Evolutionary conservation across 257 asterid genomes (phyloP), one percentile per base, ranked within the genome.

Genomic region (Solanum etuberosum): DNA sequence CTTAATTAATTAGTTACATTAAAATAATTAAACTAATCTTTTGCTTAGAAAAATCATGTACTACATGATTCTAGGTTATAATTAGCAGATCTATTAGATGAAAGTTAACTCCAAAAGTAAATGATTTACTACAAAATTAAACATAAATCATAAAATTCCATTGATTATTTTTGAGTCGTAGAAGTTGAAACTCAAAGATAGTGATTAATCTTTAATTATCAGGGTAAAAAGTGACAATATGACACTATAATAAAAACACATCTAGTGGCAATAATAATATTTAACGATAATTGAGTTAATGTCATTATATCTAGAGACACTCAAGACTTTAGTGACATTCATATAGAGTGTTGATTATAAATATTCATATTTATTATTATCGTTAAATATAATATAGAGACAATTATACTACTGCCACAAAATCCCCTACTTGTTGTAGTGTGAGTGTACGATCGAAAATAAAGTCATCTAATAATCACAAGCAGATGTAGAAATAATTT

Each of bases 241-340:
- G 63, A 6, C 63, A 20, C 61, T 54, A 54, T 0, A 18, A 54
- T 25, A 54, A 54, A 54, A 51, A 18, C 9, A 51, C 23, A 51
- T 51, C 61, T 51, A 51, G 61, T 51, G 3, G 1, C 23, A 51
- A 51, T 51, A 51, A 54, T 18, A 54, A 54, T 0, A 18, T 54
- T 54, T 1, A 54, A 18, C 1, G 1, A 54, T 7, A 54, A 54
- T 18, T 54, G 63, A 54, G 2, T 54, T 54, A 54, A 54, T 5
- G 8, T 16, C 23, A 16, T 0, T 20, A 0, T 20, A 0, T 54
- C 10, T 20, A 54, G 25, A 54, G 4, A 54, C 10, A 11, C 23
- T 54, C 18, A 54, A 18, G 11, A 6, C 2, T 54, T 54, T 20
- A 54, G 11, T 18, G 10, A 18, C 2, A 54, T 54, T 54, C n/a